phyloP scores from a whole-genome alignment of 768 basidiomycete genomes.

The Pleurotus cornucopiae region DNA sequence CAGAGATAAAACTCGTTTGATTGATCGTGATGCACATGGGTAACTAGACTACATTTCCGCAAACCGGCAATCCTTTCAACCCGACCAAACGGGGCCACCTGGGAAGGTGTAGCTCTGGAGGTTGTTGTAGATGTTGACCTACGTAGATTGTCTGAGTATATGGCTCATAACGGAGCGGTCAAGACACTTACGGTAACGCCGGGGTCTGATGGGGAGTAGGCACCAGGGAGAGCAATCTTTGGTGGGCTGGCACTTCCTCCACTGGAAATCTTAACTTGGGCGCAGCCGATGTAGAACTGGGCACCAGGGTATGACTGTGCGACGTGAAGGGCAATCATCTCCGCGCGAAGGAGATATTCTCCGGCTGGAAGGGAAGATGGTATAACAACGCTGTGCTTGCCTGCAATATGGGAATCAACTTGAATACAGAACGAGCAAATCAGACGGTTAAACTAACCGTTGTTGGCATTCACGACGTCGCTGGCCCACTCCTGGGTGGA shows the following conservation, averaged over 20 bases:
- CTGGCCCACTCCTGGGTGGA: constrained; percentile 41
- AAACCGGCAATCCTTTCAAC: constrained; percentile 18
- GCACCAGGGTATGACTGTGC: constrained; percentile 33
- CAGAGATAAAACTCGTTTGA: neutral
- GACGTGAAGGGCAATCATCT: constrained; percentile 29
- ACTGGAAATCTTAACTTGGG: constrained; percentile 42
- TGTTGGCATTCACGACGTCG: constrained; percentile 43
- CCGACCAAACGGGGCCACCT: constrained; percentile 35
- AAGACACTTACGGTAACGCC: constrained; percentile 38
- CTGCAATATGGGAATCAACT: constrained; percentile 10
- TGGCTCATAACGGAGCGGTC: neutral
- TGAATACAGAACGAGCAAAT: neutral
- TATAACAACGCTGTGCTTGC: constrained; percentile 39
- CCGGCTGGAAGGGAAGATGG: constrained; percentile 45
- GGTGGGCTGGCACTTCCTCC: constrained; percentile 44
- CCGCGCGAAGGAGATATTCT: constrained; percentile 45
- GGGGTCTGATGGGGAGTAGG: constrained; percentile 42
- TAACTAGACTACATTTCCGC: no score
- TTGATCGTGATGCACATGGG: neutral
- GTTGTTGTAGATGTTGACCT: constrained; percentile 55
- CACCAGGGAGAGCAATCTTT: constrained; percentile 44
- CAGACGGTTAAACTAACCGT: constrained; percentile 22
- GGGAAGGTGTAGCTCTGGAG: constrained; percentile 46
- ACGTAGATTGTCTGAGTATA: neutral
- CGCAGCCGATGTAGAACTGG: constrained; percentile 49